Conservation (phyloP, 2,329 filamentous ascomycete species). For the Aspergillus fructus region DNA sequence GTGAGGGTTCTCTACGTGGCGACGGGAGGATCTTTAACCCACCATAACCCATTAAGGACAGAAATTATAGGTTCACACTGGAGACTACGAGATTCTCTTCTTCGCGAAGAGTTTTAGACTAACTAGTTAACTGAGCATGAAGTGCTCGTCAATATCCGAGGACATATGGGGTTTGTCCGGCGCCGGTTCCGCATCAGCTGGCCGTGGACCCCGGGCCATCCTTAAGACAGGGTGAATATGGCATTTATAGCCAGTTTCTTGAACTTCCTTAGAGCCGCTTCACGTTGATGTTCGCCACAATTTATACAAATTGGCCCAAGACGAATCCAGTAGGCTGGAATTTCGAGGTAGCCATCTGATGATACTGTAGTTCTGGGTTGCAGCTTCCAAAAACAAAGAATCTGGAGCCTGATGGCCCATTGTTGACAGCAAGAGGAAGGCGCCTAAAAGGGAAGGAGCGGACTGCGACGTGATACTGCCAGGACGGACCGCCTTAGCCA, state of each 20-base stretch:
- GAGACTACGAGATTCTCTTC: too few species aligned
- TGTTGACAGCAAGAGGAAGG: not conserved
- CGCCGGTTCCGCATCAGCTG: not conserved
- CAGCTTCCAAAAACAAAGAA: not conserved
- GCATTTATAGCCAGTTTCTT: constrained; percentile 2
- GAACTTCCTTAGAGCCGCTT: not conserved
- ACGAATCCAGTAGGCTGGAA: too few species aligned
- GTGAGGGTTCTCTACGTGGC: too few species aligned
- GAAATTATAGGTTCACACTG: too few species aligned
- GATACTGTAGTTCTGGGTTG: not conserved
- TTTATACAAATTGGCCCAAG: not conserved
- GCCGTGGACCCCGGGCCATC: not conserved
- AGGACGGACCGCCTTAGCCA: not conserved
- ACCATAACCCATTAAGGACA: too few species aligned
- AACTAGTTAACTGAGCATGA: not conserved
- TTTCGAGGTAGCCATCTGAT: not conserved
- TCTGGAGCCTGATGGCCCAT: not conserved
- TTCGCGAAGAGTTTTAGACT: too few species aligned
- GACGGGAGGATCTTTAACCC: too few species aligned
- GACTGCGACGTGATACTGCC: not conserved
- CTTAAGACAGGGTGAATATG: constrained; percentile 3
- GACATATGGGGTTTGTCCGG: not conserved
- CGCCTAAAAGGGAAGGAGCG: not conserved
- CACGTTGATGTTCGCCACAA: not conserved
- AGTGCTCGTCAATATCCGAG: not conserved